Conservation (phyloP, 805 yeast genomes). For the Myxozyma melibiosi region DNA sequence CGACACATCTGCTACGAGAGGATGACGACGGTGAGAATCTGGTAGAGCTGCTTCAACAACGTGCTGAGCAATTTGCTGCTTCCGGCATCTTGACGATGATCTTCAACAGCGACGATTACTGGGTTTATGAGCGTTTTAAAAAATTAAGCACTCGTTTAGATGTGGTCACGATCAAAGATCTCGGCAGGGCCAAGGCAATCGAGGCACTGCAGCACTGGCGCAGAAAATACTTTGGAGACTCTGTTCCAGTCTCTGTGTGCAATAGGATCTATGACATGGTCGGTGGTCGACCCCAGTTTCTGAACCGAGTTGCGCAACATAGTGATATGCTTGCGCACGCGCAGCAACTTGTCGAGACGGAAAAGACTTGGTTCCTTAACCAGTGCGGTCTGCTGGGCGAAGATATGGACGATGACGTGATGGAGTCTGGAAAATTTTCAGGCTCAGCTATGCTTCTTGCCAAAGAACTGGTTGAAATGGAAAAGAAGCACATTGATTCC, state of each 20-base stretch:
- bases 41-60: conserved; percentile 76
- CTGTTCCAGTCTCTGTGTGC: conserved; percentile 48
- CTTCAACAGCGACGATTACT: conserved; percentile 81
- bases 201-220: conserved; percentile 53
- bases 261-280: conserved; percentile 64
- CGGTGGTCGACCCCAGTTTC: conserved; percentile 85
- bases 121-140: conserved; percentile 79
- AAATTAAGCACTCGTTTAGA: conserved; percentile 73
- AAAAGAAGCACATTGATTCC: conserved; percentile 45
- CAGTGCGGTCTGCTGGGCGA: conserved; percentile 78
- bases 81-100: conserved; percentile 69
- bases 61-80: conserved; percentile 77
- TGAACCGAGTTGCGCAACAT: conserved; percentile 68
- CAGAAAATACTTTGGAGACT: conserved; percentile 44
- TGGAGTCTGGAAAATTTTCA: conserved; percentile 69
- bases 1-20: conserved; percentile 72
- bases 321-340: conserved; percentile 45
- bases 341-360: conserved; percentile 64
- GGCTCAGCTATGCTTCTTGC: conserved; percentile 73
- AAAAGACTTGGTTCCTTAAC: conserved; percentile 82
- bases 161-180: conserved; percentile 64
- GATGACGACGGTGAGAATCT: conserved; percentile 72
- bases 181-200: conserved; percentile 57
- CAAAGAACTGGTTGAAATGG: conserved; percentile 72
- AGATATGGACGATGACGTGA: conserved; percentile 86